Percentiles rank a stretch among this genome's conserved stretches.
These are phyloP conservation scores for Phytopythium oedochilum DNA, from an alignment of 352 stramenopile species.

Conservation along the genomic window DNA sequence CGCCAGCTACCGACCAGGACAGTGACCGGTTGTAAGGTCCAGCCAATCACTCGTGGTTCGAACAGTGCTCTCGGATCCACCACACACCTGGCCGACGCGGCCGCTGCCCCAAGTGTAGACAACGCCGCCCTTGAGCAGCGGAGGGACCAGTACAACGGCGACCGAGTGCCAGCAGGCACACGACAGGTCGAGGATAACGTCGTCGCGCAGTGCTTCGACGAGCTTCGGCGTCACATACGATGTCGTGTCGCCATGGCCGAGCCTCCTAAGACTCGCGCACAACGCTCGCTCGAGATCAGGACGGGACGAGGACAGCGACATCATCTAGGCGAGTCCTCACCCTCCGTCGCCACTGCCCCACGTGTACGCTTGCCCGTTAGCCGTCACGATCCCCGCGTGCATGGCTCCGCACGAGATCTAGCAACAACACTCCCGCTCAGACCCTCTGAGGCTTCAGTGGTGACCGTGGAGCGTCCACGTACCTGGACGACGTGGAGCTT, in stretches of 20 bases:
- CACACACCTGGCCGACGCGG: conserved; percentile 83
- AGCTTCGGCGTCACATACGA: conserved; percentile 74
- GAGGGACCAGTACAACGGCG: conserved; percentile 84
- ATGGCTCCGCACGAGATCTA: conserved; percentile 77
- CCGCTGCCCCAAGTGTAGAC: conserved; percentile 93
- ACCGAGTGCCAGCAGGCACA: conserved; percentile 88
- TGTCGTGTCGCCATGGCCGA: conserved; percentile 67
- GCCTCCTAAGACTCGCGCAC: no score
- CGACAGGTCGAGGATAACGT: conserved; percentile 76
- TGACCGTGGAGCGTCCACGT: background rate
- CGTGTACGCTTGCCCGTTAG: conserved; percentile 64
- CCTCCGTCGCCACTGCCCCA: conserved; percentile 83
- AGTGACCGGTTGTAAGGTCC: background rate
- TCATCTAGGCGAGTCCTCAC: conserved; percentile 22
- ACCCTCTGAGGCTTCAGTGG: background rate
- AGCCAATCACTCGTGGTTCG: no score
- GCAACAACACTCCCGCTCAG: background rate
- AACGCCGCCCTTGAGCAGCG: conserved; percentile 77
- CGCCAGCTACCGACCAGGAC: conserved; percentile 32
- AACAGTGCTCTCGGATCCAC: no score
- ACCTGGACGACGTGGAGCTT: conserved; percentile 66
- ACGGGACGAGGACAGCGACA: no score
- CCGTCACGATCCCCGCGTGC: conserved; percentile 75
- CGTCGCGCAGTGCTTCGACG: conserved; percentile 58
- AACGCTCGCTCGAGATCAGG: no score